phyloP scores from a whole-genome alignment of 768 basidiomycete species.

The Boletus edulis region DNA sequence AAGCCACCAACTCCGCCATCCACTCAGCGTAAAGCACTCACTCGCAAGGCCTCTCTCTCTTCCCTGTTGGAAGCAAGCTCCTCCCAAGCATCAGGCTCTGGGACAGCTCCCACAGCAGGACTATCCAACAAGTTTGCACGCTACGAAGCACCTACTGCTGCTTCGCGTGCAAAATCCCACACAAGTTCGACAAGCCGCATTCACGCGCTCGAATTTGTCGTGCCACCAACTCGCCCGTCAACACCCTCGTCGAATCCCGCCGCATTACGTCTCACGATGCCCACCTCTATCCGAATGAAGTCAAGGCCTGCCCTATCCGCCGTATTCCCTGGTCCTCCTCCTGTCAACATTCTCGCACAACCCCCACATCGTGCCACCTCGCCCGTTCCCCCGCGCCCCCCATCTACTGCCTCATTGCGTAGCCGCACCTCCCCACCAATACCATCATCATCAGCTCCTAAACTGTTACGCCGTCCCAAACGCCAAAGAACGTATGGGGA shows the following conservation, averaged over 20 bases:
- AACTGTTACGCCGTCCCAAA: slow-evolving; percentile 74
- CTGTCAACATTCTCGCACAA: slow-evolving; percentile 27
- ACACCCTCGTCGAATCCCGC: slow-evolving; percentile 78
- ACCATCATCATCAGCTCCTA: slow-evolving; percentile 51
- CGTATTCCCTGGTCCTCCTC: slow-evolving; percentile 56
- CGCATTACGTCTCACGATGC: slow-evolving; percentile 83
- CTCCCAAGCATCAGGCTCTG: slow-evolving; percentile 56
- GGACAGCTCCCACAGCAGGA: slow-evolving; percentile 32
- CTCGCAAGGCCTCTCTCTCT: slow-evolving; percentile 78
- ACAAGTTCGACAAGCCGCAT: slow-evolving; percentile 64
- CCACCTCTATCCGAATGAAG: slow-evolving; percentile 75
- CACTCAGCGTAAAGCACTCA: slow-evolving; percentile 52
- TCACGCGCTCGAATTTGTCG: slow-evolving; percentile 55
- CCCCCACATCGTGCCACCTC: slow-evolving; percentile 50
- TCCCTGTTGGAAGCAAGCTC: slow-evolving; percentile 63
- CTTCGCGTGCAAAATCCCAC: slow-evolving; percentile 74
- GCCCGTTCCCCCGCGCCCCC: slow-evolving; percentile 57
- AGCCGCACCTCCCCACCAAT: slow-evolving; percentile 34
- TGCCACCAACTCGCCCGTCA: slow-evolving; percentile 75
- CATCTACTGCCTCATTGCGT: slow-evolving; percentile 51
- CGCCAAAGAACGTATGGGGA: slow-evolving; percentile 76
- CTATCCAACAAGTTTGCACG: slow-evolving; percentile 43
- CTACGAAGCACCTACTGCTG: slow-evolving; percentile 78
- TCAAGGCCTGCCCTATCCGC: slow-evolving; percentile 72
- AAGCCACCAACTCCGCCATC: slow-evolving; percentile 74